Evolutionary conservation across 2,329 filamentous ascomycete species (phyloP), one percentile per base, ranked within the genome.

Genomic region (Aureobasidium zeae): DNA sequence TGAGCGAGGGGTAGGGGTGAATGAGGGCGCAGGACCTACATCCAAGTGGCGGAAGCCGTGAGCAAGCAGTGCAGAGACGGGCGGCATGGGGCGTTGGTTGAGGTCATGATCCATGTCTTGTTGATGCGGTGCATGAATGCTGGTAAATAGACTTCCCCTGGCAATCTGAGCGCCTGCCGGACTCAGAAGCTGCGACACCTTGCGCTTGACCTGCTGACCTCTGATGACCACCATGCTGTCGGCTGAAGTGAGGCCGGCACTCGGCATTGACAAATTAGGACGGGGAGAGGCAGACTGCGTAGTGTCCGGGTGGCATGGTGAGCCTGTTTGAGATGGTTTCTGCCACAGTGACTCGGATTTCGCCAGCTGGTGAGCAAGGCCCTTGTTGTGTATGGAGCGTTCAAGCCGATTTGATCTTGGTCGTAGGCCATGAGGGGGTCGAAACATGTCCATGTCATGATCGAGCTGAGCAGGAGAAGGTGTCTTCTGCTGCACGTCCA

Each of bases 41-140:
- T 30, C n/a, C 2, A 39, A 11, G 19, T 30, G 17, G 5, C 13
- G 28, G 36, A 39, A 39, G 9, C 36, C 36, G 10, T 30, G 36
- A 11, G 36, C 36, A 2, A 39, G 25, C 9, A 39, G 19, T 29
- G 36, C 36, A 21, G 20, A 16, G 26, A 39, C 30, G 17, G 36
- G 36, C 2, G 36, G 26, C 36, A 39, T 39, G 10, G 26, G 15
- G 12, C 17, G 36, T 11, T 25, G 22, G 7, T 25, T 6, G 22
- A 6, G 22, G 7, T 6, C 7, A 25, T n/a, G n/a, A 11, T 11
- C 22, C 7, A 25, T 25, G 22, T 6, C 22, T 25, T 11, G 22
- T 7, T 7, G 22, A 25, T 25, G 22, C 11, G 7, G 22, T 11
- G 7, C 22, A 11, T 7, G 22, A n/a, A n/a, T n/a, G n/a, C n/a